Evolutionary conservation across 2,329 filamentous ascomycete species (phyloP), one percentile per base, ranked within the genome.

Genomic region (Paracamarosporium sp.): DNA sequence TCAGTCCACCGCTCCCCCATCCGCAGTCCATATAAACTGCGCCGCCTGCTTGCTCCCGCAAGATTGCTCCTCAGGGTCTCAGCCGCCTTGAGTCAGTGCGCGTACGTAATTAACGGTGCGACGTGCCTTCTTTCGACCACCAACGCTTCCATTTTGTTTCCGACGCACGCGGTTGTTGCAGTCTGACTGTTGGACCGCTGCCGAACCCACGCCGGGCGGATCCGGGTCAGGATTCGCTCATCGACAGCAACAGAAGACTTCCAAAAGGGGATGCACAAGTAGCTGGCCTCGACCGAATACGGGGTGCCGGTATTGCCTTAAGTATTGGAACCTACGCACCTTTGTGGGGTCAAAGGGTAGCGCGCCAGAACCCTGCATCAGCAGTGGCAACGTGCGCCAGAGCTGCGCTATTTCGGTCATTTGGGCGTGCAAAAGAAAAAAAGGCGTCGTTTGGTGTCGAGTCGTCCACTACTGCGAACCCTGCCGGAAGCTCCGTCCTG

Each of bases 11-110:
- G 56, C 56, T 40, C 51, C 30, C 44, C 17, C 9, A 30, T 25
- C 27, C 36, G 20, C 48, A 12, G 20, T 48, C n/a, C 57, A 61
- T 63, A 64, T 52, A 58, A 57, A 57, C 53, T 55, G 25, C n/a
- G n/a, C 36, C 25, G 36, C 36, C 20, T 33, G 36, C 36, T 25
- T 22, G 20, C 40, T 17, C 38, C 50, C 24, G n/a, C 47, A 25
- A 51, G 17, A 28, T 27, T 25, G n/a, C 35, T 40, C 4, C 22
- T 27, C 27, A 41, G 27, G 20, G n/a, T 22, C n/a, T 31, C 38
- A 35, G 50, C 38, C 50, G 50, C 38, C 20, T 45, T 15, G 41
- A 44, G 17, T 44, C 41, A 35, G 24, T 36, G 41, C 28, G 30
- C 24, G 36, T 51, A 51, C 48, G 48, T 31, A 51, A n/a, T n/a